Base-by-base conservation (phyloP, 1,284 basidiomycete species). In the Golubevia pallescens region DNA sequence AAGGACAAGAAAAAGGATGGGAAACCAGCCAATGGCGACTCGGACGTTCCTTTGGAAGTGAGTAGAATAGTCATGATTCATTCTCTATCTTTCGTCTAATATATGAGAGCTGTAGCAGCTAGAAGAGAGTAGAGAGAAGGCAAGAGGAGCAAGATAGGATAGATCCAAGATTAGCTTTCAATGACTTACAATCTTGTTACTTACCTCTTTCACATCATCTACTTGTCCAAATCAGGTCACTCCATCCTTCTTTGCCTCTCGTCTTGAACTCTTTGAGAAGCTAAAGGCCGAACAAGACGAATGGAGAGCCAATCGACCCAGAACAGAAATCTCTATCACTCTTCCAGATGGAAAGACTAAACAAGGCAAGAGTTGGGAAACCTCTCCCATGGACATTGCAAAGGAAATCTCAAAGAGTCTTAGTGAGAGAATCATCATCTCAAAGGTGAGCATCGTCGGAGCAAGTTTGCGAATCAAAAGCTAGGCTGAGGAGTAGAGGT, bases 381-480 rank as follows among this genome's bases (percentile, higher is more conserved):
- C 97, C n/a, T 93, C 90, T 68, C 97, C 97, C 0, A 90, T 98
- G 90, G 91, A 93, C 78, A 88, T 99, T 66, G 96, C 96, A 55
- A 92, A 92, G 84, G 91, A 91, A 75, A 90, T 99, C 63, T 92
- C 93, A 16, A 93, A 95, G 86, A 92, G 92, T 80, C 88, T 98
- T 21, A 91, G 94, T 1, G 96, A 99, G 75, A 90, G 92, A 57
- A 89, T 93, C 73, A 93, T 99, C 78, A 98, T 99, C 80, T 92
- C 95, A 48, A 98, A 99, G 89, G 94, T 88, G 58, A 84, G 86
- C 74, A 38, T 23, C n/a, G n/a, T n/a, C n/a, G n/a, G n/a, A n/a
- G n/a, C n/a, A n/a, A n/a, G n/a, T n/a, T n/a, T n/a, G n/a, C n/a
- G n/a, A n/a, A n/a, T n/a, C n/a, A n/a, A n/a, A n/a, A n/a, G n/a